A percentile compares a stretch with the other conserved stretches of the same genome.
These are phyloP conservation scores for Entomortierella beljakovae DNA, from an alignment of 192 early-diverging fungal species.

Conservation along the genomic window DNA sequence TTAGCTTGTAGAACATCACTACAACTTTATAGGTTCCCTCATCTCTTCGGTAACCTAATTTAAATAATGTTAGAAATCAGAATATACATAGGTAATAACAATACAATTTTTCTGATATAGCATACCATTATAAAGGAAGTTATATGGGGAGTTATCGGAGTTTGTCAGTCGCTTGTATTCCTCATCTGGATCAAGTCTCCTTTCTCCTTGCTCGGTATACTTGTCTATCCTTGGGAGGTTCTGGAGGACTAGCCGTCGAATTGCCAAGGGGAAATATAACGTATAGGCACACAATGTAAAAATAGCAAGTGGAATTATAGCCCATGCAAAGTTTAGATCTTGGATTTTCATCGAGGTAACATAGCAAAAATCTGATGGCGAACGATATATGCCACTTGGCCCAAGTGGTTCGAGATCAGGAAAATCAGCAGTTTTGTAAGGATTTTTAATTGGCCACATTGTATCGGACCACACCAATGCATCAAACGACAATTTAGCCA, in stretches of 20 bases:
- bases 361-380: constrained; percentile 53
- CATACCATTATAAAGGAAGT: constrained; percentile 69
- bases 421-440: constrained; percentile 37
- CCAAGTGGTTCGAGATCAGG: constrained; percentile 42
- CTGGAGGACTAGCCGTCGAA: constrained; percentile 39
- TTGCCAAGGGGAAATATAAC: constrained; percentile 54
- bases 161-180: constrained; percentile 64
- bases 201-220: constrained; percentile 52
- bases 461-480: constrained; percentile 55
- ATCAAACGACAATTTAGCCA: constrained; percentile 54
- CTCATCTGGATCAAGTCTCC: constrained; percentile 34
- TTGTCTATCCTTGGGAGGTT: constrained; percentile 63
- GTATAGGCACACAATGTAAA: constrained; percentile 35
- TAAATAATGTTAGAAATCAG: neutral
- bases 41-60: constrained; percentile 50
- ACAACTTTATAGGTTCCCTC: constrained; percentile 67
- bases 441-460: constrained; percentile 51
- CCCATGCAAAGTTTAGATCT: constrained; percentile 54
- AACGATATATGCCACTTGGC: constrained; percentile 29
- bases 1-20: constrained; percentile 67
- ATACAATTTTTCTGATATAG: neutral
- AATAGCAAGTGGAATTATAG: constrained; percentile 49
- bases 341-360: constrained; percentile 58
- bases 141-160: constrained; percentile 65
- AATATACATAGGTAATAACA: neutral